A percentile compares a stretch with the other conserved stretches of the same genome.
Conservation (phyloP, 75 land plant species). For the Chamaecyparis obtusa region DNA sequence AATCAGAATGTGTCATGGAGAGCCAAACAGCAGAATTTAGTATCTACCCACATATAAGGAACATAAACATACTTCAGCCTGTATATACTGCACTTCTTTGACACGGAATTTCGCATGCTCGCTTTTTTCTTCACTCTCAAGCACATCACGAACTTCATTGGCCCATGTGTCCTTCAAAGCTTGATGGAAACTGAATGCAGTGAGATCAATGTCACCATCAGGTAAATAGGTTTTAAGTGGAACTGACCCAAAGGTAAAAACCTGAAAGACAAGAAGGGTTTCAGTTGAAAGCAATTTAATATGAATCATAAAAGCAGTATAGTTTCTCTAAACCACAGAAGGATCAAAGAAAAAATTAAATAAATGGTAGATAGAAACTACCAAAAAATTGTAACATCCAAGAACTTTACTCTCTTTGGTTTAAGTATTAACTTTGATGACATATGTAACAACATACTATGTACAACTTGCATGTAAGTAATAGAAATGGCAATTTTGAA, state of each 20-base stretch:
- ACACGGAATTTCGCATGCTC: conserved; percentile 81
- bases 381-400: background rate
- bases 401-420: background rate
- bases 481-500: background rate
- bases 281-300: background rate
- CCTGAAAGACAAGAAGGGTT: conserved; percentile 42
- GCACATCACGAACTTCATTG: conserved; percentile 65
- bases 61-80: conserved; percentile 74
- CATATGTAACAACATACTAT: background rate
- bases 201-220: conserved; percentile 96
- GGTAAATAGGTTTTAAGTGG: conserved; percentile 92
- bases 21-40: background rate
- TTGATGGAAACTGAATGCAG: conserved; percentile 64
- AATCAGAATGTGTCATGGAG: background rate
- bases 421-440: background rate
- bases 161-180: conserved; percentile 85
- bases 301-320: background rate
- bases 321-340: background rate
- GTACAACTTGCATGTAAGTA: background rate
- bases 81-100: conserved; percentile 90
- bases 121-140: conserved; percentile 79
- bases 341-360: background rate
- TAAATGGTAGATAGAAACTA: background rate
- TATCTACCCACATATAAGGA: background rate
- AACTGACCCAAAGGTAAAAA: conserved; percentile 88